Percentiles rank a stretch among this genome's conserved stretches.
Conservation (phyloP, 495 filamentous ascomycete species). For the Rhypophila decipiens region DNA sequence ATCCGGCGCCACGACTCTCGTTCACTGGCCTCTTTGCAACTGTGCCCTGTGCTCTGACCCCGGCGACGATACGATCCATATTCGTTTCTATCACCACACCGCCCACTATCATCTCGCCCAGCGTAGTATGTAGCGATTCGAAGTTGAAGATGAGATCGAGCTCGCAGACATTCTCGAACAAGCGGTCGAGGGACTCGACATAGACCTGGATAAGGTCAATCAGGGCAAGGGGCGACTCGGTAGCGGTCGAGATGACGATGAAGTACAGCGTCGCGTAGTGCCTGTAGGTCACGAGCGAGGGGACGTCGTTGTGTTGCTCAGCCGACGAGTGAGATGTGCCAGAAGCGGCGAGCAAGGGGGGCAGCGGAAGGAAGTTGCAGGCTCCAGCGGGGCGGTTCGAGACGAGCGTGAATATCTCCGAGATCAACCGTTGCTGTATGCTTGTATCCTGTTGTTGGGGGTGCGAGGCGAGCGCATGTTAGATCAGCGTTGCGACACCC, state of each 20-base stretch:
- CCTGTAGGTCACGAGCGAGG: slow-evolving; percentile 94
- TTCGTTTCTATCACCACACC: slow-evolving; percentile 94
- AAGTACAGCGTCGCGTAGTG: slow-evolving; percentile 98
- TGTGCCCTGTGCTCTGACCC: slow-evolving; percentile 71
- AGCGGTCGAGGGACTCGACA: slow-evolving; percentile 85
- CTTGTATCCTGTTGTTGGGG: slow-evolving; percentile 65
- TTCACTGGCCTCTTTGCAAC: slow-evolving; percentile 66
- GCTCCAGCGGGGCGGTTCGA: slow-evolving; percentile 78
- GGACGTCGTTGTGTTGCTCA: slow-evolving; percentile 71
- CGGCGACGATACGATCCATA: slow-evolving; percentile 77
- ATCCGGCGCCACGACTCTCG: slow-evolving; percentile 34
- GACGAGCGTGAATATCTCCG: slow-evolving; percentile 96
- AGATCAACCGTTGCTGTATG: slow-evolving; percentile 92
- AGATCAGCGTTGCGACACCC: too few species aligned
- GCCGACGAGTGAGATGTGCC: slow-evolving; percentile 53
- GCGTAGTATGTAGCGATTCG: slow-evolving; percentile 85
- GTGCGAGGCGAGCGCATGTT: too few species aligned
- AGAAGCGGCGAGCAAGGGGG: slow-evolving; percentile 44
- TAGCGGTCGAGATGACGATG: slow-evolving; percentile 95
- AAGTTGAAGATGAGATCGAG: slow-evolving; percentile 98
- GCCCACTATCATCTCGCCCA: slow-evolving; percentile 93
- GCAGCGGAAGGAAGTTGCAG: slow-evolving; percentile 88
- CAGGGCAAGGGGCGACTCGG: slow-evolving; percentile 89
- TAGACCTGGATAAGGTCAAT: slow-evolving; percentile 98
- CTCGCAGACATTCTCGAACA: slow-evolving; percentile 98